Percentiles rank a stretch among this genome's conserved stretches.
These are phyloP conservation scores for Scalesia atractyloides DNA, from an alignment of 129 eudicot genomes.

Conservation along the genomic window DNA sequence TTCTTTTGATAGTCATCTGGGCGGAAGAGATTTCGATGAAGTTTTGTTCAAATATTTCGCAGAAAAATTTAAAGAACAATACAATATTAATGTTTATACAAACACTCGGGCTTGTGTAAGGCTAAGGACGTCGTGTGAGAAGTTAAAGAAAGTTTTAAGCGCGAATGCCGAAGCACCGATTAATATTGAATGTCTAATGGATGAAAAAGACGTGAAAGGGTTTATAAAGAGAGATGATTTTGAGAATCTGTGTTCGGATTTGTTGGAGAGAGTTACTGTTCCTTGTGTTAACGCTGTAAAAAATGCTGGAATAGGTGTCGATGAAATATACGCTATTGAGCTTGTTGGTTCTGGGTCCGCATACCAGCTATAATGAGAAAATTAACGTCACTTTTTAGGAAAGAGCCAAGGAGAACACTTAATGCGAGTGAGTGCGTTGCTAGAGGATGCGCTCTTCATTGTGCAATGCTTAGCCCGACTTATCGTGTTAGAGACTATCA, in stretches of 20 bases:
- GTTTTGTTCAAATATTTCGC: conserved; percentile 79
- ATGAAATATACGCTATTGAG: conserved; percentile 75
- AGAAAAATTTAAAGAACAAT: conserved; percentile 52
- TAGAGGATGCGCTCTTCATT: conserved; percentile 97
- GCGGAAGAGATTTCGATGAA: conserved; percentile 95
- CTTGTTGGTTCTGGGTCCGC: conserved; percentile 99
- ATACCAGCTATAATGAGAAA: conserved; percentile 72
- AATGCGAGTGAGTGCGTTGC: conserved; percentile 99
- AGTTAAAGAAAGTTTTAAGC: conserved; percentile 91
- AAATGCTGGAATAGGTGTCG: conserved; percentile 60
- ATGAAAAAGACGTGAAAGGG: conserved; percentile 94
- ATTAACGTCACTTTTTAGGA: conserved; percentile 53
- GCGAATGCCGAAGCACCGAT: conserved; percentile 96
- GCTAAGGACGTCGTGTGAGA: conserved; percentile 86
- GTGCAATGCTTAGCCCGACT: conserved; percentile 95
- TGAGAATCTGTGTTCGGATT: conserved; percentile 65
- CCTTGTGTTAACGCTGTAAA: conserved; percentile 81
- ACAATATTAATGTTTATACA: conserved; percentile 67
- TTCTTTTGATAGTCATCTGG: conserved; percentile 79
- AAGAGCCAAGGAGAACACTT: conserved; percentile 73
- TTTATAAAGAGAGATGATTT: conserved; percentile 90
- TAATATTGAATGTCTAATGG: conserved; percentile 95
- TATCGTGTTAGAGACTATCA: conserved; percentile 91
- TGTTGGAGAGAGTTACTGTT: conserved; percentile 59
- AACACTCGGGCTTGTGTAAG: conserved; percentile 77